phyloP scores from a whole-genome alignment of 495 filamentous ascomycete genomes.

The Niebla homalea region DNA sequence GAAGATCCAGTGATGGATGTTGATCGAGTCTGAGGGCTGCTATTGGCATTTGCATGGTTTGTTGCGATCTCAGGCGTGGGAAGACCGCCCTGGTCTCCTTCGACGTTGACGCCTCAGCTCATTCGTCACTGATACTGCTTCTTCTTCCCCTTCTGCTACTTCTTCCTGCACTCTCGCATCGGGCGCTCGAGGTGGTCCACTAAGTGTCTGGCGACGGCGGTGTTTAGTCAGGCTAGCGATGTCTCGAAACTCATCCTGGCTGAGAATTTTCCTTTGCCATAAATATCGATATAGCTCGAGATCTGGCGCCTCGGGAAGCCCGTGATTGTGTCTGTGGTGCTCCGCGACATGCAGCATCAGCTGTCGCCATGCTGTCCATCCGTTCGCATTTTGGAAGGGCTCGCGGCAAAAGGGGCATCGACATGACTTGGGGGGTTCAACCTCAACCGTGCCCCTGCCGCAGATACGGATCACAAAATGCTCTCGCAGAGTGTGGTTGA shows the following conservation, averaged over 20 bases:
- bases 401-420: constrained; percentile 12
- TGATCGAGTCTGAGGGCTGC: too few relatives aligned
- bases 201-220: too few relatives aligned
- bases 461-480: constrained; percentile 7
- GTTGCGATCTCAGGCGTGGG: not conserved
- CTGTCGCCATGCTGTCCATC: constrained; percentile 1
- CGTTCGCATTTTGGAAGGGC: constrained; percentile 1
- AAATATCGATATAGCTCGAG: constrained; percentile 12
- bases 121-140: not conserved
- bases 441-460: not conserved
- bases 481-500: constrained; percentile 7
- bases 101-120: not conserved
- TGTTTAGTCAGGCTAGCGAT: too few relatives aligned
- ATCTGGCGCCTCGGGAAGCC: constrained; percentile 10
- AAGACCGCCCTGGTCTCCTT: not conserved
- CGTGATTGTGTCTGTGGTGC: constrained; percentile 11
- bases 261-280: constrained; percentile 10
- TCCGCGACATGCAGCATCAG: constrained; percentile 12
- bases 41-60: too few relatives aligned
- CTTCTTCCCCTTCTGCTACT: not conserved
- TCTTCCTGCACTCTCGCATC: not conserved
- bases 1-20: too few relatives aligned
- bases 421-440: constrained; percentile 5
- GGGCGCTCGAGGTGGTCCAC: constrained; percentile 2
- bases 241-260: constrained; percentile 3